A percentile compares a stretch with the other conserved stretches of the same genome.
These are phyloP conservation scores for Silybum marianum DNA, from an alignment of 129 eudicot genomes.

Conservation along the genomic window DNA sequence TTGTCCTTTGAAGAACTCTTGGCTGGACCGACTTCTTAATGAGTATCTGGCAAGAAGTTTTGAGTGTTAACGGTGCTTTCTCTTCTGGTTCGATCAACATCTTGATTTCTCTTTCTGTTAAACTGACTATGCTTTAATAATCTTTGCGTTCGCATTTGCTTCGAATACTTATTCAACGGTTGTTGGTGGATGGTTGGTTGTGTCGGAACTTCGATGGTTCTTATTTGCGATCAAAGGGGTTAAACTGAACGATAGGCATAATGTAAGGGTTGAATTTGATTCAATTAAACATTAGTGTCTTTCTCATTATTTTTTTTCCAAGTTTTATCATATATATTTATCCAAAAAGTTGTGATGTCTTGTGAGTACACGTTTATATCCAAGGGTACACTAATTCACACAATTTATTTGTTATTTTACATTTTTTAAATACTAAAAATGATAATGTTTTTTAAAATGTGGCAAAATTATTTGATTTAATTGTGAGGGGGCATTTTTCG, in stretches of 20 bases:
- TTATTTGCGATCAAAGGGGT: neutral
- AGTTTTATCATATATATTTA: neutral
- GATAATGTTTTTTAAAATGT: neutral
- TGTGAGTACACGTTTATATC: constrained; percentile 20
- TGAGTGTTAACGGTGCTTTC: neutral
- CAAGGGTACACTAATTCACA: neutral
- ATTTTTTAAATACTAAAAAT: neutral
- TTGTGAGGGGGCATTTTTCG: too few relatives aligned
- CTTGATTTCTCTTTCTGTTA: too few relatives aligned
- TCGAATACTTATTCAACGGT: neutral
- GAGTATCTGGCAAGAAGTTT: neutral
- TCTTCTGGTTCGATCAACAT: neutral
- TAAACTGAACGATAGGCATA: neutral
- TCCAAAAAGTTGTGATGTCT: constrained; percentile 19
- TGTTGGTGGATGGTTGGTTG: neutral
- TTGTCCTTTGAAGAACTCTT: neutral
- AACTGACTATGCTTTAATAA: neutral
- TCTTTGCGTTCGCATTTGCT: neutral
- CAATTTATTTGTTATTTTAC: neutral
- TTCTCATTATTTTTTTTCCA: constrained; percentile 14
- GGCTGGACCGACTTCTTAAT: neutral
- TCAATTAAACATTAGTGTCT: neutral
- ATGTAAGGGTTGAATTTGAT: neutral
- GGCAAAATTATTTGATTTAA: neutral
- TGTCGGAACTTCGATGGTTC: neutral